Base-by-base conservation (phyloP, 495 filamentous ascomycete genomes). In the Penicillium ochrochloron region DNA sequence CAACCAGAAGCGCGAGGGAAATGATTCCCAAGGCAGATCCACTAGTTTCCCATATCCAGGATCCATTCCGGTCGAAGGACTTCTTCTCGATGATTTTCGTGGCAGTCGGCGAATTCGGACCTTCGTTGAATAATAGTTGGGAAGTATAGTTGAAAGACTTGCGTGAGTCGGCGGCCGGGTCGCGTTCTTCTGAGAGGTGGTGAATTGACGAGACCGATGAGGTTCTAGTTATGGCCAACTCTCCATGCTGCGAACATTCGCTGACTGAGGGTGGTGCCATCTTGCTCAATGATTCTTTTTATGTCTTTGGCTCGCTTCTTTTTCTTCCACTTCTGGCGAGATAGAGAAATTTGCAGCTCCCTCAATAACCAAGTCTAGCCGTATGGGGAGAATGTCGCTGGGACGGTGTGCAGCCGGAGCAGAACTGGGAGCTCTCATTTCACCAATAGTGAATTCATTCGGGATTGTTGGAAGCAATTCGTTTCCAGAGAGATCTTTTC, bases 171-270 rank as follows among this genome's bases (percentile, higher is more conserved):
- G 25, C 2, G 11, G 46, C 27, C 6, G 23, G 23, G 5, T 29
- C 23, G 11, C 25, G 12, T 29, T 51, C 48, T 17, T 9, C 25
- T 51, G 48, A 12, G 23, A 11, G 23, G 11, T 15, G 48, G 15
- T 51, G 48, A 29, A 51, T 51, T 5, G 48, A 51, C 10, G 48
- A 51, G 1, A 51, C 25, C 25, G 48, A 51, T 29, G 48, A 51
- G 23, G 23, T 51, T 29, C 48, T 51, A 9, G 14, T 51, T 14
- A 51, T 51, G 12, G 48, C 23, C 23, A 51, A 9, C 3, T 29
- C 48, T 7, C 48, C 48, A 29, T 7, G 3, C 6, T 51, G 48
- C 48, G 48, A 51, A 51, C 48, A 17, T 23, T 29, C 25, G 25
- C 48, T 51, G 25, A 51, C 11, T 17, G 48, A 51, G 29, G 23